A percentile compares a stretch with the other conserved stretches of the same genome.
Evolutionary conservation across 257 asterid genomes (phyloP).

Genomic region (Solanum infundibuliforme): DNA sequence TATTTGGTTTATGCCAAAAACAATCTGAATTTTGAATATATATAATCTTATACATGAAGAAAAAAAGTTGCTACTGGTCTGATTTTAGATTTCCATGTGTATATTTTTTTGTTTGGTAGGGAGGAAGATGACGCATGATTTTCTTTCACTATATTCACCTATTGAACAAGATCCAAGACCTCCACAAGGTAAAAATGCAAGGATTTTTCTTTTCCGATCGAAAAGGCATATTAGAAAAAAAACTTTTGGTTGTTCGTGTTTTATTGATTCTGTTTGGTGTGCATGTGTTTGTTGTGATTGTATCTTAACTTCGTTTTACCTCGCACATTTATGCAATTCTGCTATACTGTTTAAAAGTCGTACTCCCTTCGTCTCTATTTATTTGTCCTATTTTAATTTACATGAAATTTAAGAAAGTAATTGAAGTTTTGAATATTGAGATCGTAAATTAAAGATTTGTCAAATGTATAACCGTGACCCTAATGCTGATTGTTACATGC

Average conservation of each 20-base stretch:
- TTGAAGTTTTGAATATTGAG: not conserved
- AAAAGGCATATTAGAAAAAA: not conserved
- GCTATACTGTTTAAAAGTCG: not conserved
- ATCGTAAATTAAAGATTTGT: too few relatives aligned
- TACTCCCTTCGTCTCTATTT: not conserved
- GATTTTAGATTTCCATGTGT: not conserved
- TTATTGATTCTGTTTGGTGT: not conserved
- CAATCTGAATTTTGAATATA: not conserved
- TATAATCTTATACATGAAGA: not conserved
- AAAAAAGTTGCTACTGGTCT: not conserved
- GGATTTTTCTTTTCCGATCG: not conserved
- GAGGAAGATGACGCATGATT: conserved; percentile 68
- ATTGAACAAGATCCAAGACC: conserved; percentile 82
- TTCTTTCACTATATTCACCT: conserved; percentile 76
- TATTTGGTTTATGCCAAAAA: not conserved
- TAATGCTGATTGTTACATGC: conserved; percentile 17
- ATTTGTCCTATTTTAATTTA: too few relatives aligned
- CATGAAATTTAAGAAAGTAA: too few relatives aligned
- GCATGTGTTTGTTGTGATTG: not conserved
- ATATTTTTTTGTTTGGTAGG: conserved; percentile 5
- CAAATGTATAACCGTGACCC: conserved; percentile 43
- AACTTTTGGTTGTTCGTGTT: not conserved
- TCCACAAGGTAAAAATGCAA: conserved; percentile 30
- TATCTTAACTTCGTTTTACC: not conserved
- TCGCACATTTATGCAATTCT: not conserved